A percentile compares a stretch with the other conserved stretches of the same genome.
These are phyloP conservation scores for Erodium trifolium DNA, from an alignment of 441 rosid species.

Conservation along the genomic window DNA sequence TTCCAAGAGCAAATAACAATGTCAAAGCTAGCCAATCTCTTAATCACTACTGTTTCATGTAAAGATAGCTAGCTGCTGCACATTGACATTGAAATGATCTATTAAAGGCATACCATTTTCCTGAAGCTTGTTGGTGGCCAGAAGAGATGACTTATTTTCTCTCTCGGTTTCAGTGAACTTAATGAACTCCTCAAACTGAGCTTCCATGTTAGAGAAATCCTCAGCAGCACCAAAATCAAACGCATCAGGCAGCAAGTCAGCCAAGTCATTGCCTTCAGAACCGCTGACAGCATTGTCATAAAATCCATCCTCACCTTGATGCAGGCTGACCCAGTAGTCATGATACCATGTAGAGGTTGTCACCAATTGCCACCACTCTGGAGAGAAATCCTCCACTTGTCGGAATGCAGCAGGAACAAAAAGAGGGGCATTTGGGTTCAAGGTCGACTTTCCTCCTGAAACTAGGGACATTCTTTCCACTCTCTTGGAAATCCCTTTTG, in stretches of 20 bases:
- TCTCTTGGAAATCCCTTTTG: background rate
- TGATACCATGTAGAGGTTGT: constrained; percentile 23
- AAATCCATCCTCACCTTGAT: constrained; percentile 25
- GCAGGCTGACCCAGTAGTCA: constrained; percentile 35
- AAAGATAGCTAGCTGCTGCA: background rate
- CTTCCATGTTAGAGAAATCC: constrained; percentile 16
- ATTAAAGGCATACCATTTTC: constrained; percentile 15
- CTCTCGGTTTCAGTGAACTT: constrained; percentile 16
- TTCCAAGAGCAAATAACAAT: constrained; percentile 8
- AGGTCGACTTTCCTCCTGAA: constrained; percentile 26
- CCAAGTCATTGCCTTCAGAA: constrained; percentile 7
- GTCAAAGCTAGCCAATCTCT: background rate
- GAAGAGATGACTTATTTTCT: constrained; percentile 1
- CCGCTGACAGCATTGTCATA: constrained; percentile 8
- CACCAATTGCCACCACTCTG: constrained; percentile 11
- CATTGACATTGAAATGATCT: background rate
- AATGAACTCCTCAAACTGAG: constrained; percentile 22
- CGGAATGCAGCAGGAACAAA: constrained; percentile 35
- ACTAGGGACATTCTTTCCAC: constrained; percentile 25
- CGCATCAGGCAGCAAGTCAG: background rate
- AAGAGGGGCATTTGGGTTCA: constrained; percentile 25
- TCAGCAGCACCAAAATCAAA: constrained; percentile 10
- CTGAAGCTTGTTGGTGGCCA: background rate
- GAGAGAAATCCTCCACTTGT: constrained; percentile 46
- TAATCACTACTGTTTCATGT: background rate